These are phyloP conservation scores for Pestalotiopsis sp. DNA, from an alignment of 2,329 filamentous ascomycete genomes.

Conservation along the genomic window DNA sequence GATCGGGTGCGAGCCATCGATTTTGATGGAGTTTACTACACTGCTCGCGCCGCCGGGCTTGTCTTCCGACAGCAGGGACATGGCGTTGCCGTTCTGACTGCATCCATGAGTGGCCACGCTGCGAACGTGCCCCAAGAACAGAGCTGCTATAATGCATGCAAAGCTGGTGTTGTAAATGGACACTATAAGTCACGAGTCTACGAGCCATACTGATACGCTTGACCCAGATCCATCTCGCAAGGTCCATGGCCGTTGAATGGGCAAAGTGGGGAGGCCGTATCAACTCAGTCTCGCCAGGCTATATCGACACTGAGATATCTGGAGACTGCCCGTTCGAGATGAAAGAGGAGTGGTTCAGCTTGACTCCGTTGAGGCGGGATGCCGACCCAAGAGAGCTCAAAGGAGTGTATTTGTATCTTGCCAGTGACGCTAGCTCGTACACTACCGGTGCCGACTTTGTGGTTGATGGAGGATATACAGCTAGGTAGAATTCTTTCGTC, in stretches of 20 bases:
- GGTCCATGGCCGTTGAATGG: constrained; percentile 77
- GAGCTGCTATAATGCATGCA: constrained; percentile 73
- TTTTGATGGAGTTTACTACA: constrained; percentile 78
- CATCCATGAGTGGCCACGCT: constrained; percentile 78
- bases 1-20: constrained; percentile 71
- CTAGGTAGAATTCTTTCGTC: constrained; percentile 39
- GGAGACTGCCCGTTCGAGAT: constrained; percentile 66
- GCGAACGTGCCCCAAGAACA: constrained; percentile 78
- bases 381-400: constrained; percentile 76
- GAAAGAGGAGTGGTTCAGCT: constrained; percentile 43
- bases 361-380: constrained; percentile 55
- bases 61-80: constrained; percentile 73
- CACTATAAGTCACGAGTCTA: neutral
- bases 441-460: constrained; percentile 76
- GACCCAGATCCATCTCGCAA: constrained; percentile 31
- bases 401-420: constrained; percentile 80
- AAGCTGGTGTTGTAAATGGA: constrained; percentile 55
- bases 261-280: constrained; percentile 62
- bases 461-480: constrained; percentile 74
- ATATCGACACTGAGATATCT: constrained; percentile 75
- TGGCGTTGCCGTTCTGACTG: constrained; percentile 77
- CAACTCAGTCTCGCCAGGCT: constrained; percentile 75
- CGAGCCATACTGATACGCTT: neutral
- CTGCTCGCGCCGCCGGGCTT: constrained; percentile 68
- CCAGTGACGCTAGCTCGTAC: constrained; percentile 81